Conservation (phyloP, 163 green algal species). For the Scenedesmus sp. region DNA sequence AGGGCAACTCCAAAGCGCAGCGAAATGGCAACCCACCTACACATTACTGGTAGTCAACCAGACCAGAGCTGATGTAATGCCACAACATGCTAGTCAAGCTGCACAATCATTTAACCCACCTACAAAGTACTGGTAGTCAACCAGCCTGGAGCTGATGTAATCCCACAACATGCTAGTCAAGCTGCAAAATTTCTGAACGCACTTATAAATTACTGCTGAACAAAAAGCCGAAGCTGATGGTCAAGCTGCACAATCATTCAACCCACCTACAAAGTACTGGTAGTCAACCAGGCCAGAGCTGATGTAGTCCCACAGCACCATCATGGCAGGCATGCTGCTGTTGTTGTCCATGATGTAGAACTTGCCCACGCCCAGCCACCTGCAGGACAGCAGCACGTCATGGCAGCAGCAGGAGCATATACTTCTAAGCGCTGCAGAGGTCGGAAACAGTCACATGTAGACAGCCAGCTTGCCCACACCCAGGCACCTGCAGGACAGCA, state of each 20-base stretch:
- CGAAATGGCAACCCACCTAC: conserved; percentile 30
- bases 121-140: conserved; percentile 46
- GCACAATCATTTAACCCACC: too few species aligned
- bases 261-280: conserved; percentile 46
- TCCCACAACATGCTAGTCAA: conserved; percentile 8
- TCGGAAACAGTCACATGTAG: too few species aligned
- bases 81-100: too few species aligned
- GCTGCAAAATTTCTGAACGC: too few species aligned
- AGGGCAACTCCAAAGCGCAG: too few species aligned
- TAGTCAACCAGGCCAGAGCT: conserved; percentile 43
- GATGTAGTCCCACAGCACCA: conserved; percentile 45
- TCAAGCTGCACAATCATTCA: too few species aligned
- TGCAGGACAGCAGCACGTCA: neutral
- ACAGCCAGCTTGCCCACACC: conserved; percentile 41
- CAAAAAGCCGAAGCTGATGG: too few species aligned
- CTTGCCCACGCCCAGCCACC: conserved; percentile 52
- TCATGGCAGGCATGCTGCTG: conserved; percentile 43
- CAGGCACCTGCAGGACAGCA: conserved; percentile 38
- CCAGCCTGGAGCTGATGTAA: conserved; percentile 4
- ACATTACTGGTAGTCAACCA: conserved; percentile 53
- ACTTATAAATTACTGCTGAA: too few species aligned
- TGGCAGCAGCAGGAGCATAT: neutral
- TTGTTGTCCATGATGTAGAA: conserved; percentile 58
- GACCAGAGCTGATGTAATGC: conserved; percentile 30
- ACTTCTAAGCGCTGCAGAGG: too few species aligned